Evolutionary conservation across 208 protist genomes (phyloP).

Genomic region (Porcisia deanei): DNA sequence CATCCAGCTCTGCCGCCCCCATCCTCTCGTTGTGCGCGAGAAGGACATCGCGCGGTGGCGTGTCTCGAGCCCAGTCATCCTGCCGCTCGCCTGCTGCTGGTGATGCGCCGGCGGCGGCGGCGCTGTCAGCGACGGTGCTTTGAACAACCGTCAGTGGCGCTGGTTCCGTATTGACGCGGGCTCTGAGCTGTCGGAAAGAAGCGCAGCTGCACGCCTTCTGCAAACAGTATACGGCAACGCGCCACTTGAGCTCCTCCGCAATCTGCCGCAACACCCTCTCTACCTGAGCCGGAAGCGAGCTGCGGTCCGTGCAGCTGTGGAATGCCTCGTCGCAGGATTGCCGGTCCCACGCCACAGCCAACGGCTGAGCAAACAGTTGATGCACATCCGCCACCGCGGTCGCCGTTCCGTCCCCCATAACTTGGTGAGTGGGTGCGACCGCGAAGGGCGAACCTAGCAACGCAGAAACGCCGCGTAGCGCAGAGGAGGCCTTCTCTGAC

Average conservation of each 20-base stretch:
- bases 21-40: conserved; percentile 24
- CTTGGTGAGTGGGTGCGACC: conserved; percentile 9
- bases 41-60: conserved; percentile 7
- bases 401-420: conserved; percentile 12
- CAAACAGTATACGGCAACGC: conserved; percentile 27
- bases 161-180: conserved; percentile 8
- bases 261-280: conserved; percentile 21
- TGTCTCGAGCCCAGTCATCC: not conserved
- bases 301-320: conserved; percentile 11
- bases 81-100: not conserved
- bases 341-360: conserved; percentile 25
- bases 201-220: conserved; percentile 19
- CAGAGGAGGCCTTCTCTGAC: conserved; percentile 19
- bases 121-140: not conserved
- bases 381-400: conserved; percentile 7
- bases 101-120: not conserved
- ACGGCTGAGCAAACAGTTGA: conserved; percentile 22
- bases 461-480: not conserved
- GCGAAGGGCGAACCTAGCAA: not conserved
- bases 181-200: conserved; percentile 14
- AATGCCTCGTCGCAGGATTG: conserved; percentile 24
- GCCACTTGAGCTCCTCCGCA: conserved; percentile 19
- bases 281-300: conserved; percentile 18
- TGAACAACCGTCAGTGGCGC: not conserved
- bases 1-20: conserved; percentile 3